Conservation (phyloP, 768 basidiomycete species). For the Solioccasus polychromus region DNA sequence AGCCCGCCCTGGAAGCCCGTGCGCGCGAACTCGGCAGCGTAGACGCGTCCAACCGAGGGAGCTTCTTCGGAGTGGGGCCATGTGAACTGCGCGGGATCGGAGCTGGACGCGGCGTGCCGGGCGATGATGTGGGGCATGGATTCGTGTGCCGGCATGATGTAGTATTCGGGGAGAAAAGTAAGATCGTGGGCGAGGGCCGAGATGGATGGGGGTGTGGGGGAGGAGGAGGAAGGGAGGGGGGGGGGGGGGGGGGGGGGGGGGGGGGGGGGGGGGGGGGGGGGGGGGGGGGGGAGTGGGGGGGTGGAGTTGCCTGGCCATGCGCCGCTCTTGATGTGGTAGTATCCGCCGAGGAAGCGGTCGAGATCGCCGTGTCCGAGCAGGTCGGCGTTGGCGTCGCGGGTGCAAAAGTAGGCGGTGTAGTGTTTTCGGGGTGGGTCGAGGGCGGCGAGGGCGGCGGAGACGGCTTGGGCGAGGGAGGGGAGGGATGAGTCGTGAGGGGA, state of each 20-base stretch:
- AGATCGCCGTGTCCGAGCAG: constrained; percentile 30
- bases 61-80: constrained; percentile 55
- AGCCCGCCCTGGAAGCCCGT: constrained; percentile 66
- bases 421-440: constrained; percentile 56
- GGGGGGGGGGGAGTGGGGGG: constrained; percentile 40
- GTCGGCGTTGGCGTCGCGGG: constrained; percentile 45
- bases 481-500: constrained; percentile 11
- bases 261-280: constrained; percentile 36
- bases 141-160: constrained; percentile 54
- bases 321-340: constrained; percentile 53
- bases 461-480: neutral
- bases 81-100: constrained; percentile 16
- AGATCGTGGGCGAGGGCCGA: constrained; percentile 36
- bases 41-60: constrained; percentile 39
- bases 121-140: constrained; percentile 51
- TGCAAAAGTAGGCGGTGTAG: constrained; percentile 51
- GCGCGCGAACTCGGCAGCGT: constrained; percentile 45
- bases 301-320: constrained; percentile 46
- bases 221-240: constrained; percentile 37
- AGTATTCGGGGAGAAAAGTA: constrained; percentile 52
- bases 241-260: constrained; percentile 37
- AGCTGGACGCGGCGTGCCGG: constrained; percentile 34
- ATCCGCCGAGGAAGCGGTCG: constrained; percentile 22
- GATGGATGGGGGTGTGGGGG: too few species aligned
- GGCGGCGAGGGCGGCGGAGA: constrained; percentile 29